phyloP scores from a whole-genome alignment of 2,329 filamentous ascomycete species.

The Fusarium avenaceum region DNA sequence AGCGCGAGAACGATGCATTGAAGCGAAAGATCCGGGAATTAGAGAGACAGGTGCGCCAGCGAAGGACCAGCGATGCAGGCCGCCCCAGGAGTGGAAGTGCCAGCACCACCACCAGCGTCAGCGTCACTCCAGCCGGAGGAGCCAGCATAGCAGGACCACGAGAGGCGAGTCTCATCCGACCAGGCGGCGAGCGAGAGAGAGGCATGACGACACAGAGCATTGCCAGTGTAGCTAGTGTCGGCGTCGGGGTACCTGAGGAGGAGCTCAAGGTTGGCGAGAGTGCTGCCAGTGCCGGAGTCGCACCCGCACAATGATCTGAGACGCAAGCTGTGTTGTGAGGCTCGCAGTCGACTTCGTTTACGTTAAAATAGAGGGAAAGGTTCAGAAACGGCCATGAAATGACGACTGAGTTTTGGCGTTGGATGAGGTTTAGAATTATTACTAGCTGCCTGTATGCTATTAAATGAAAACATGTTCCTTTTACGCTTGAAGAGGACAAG shows the following conservation, averaged over 20 bases:
- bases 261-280: conserved; percentile 73
- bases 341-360: neutral
- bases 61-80: conserved; percentile 62
- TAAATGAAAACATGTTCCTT: conserved; percentile 6
- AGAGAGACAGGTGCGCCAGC: conserved; percentile 67
- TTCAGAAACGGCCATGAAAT: conserved; percentile 34
- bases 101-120: conserved; percentile 66
- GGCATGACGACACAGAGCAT: conserved; percentile 59
- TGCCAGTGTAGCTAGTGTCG: conserved; percentile 62
- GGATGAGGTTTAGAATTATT: conserved; percentile 40
- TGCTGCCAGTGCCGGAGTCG: conserved; percentile 63
- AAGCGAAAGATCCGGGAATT: conserved; percentile 73
- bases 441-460: conserved; percentile 13
- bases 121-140: conserved; percentile 54
- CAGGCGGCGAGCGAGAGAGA: conserved; percentile 56
- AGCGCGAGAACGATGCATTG: conserved; percentile 73
- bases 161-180: conserved; percentile 51
- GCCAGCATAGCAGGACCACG: conserved; percentile 63
- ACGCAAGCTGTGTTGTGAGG: neutral
- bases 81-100: conserved; percentile 65
- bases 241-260: conserved; percentile 70
- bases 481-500: neutral
- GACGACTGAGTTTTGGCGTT: conserved; percentile 44
- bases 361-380: neutral
- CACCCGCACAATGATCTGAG: conserved; percentile 24